Conservation (phyloP, 345 rosid species). For the Brassica juncea region DNA sequence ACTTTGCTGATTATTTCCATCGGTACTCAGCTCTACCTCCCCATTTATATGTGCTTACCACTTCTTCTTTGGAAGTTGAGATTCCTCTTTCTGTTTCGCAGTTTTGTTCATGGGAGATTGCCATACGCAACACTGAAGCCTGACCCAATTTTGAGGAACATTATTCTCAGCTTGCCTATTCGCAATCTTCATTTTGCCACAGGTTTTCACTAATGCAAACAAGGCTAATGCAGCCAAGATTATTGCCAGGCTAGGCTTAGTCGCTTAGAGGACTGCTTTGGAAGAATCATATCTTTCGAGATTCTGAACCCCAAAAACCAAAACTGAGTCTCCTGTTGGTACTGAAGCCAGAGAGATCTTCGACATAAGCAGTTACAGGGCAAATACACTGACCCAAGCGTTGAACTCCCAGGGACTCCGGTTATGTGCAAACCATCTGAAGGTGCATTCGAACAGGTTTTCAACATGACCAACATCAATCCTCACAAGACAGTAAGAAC, state of each 20-base stretch:
- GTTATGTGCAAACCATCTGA: constrained; percentile 90
- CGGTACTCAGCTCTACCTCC: constrained; percentile 44
- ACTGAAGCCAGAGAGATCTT: constrained; percentile 40
- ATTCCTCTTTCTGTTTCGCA: constrained; percentile 34
- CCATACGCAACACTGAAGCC: constrained; percentile 79
- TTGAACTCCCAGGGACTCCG: constrained; percentile 57
- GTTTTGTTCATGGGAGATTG: constrained; percentile 89
- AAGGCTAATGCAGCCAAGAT: constrained; percentile 67
- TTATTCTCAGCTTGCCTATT: constrained; percentile 81
- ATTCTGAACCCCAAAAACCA: constrained; percentile 63
- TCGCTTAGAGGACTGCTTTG: constrained; percentile 84
- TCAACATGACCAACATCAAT: constrained; percentile 66
- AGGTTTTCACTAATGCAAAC: constrained; percentile 93
- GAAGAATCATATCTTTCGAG: constrained; percentile 81
- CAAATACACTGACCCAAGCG: constrained; percentile 35
- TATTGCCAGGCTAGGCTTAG: constrained; percentile 58
- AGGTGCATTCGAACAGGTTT: constrained; percentile 68
- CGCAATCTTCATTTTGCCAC: constrained; percentile 16
- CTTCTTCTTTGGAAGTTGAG: not conserved
- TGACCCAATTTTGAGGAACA: constrained; percentile 77
- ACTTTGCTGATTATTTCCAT: constrained; percentile 50
- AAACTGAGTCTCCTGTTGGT: constrained; percentile 35
- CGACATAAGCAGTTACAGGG: constrained; percentile 48
- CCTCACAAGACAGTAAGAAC: constrained; percentile 73
- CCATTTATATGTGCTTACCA: not conserved